Evolutionary conservation across 106 monocot genomes (phyloP).

Genomic region (Dendrobium nobile): DNA sequence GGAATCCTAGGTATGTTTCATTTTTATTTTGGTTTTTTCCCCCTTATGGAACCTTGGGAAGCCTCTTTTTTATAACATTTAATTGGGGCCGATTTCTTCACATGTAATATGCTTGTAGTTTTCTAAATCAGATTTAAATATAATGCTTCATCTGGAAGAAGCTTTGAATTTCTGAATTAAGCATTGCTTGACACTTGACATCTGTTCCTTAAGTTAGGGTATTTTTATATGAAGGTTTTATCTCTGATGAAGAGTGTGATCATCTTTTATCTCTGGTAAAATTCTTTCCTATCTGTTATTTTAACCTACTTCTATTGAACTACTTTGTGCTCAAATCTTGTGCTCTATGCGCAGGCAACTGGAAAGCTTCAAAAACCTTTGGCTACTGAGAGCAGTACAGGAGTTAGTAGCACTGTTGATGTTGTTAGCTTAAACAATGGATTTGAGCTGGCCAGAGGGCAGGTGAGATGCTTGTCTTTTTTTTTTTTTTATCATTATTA

Average conservation of each 20-base stretch:
- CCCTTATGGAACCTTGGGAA: neutral
- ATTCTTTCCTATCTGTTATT: neutral
- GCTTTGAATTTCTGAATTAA: neutral
- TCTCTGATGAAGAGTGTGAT: conserved; percentile 57
- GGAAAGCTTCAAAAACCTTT: neutral
- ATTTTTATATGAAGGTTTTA: conserved; percentile 63
- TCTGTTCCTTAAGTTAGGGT: conserved; percentile 41
- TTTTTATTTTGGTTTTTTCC: neutral
- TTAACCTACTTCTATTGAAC: neutral
- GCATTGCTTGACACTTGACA: conserved; percentile 6
- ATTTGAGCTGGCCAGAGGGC: neutral
- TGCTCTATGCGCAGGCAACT: conserved; percentile 19
- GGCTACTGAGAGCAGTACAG: neutral
- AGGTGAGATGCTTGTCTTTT: neutral
- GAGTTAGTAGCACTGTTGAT: neutral
- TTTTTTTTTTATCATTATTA: neutral
- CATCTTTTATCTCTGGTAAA: conserved; percentile 66
- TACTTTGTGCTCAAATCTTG: neutral
- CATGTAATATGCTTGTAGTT: neutral
- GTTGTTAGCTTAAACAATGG: neutral
- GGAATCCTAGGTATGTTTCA: conserved; percentile 50
- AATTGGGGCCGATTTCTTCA: neutral
- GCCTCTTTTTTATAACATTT: neutral
- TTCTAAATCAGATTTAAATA: neutral
- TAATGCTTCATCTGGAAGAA: neutral